These are phyloP conservation scores for Suillus occidentalis DNA, from an alignment of 768 basidiomycete genomes.

Conservation along the genomic window DNA sequence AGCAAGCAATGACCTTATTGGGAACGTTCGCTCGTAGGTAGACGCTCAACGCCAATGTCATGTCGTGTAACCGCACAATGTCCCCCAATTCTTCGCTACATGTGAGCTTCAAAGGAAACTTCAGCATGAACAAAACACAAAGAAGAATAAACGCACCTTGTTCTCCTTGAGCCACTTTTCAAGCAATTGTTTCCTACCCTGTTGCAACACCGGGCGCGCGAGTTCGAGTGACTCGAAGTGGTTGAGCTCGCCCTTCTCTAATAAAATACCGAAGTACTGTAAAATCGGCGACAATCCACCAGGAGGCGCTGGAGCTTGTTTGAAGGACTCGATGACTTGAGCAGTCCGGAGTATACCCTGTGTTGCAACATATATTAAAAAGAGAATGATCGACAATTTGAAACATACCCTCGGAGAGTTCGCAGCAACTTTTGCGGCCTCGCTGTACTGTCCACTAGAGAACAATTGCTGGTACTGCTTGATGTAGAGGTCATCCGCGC, in stretches of 20 bases:
- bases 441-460: conserved; percentile 81
- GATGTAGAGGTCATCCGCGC: conserved; percentile 95
- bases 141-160: conserved; percentile 57
- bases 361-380: conserved; percentile 11
- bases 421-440: conserved; percentile 97
- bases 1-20: conserved; percentile 98
- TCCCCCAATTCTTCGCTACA: conserved; percentile 99
- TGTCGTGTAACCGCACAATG: conserved; percentile 90
- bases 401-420: conserved; percentile 83
- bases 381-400: neutral
- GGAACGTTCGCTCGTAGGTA: conserved; percentile 97
- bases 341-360: conserved; percentile 94
- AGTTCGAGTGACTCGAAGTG: conserved; percentile 94
- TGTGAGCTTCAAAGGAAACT: conserved; percentile 63
- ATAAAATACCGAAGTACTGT: conserved; percentile 97
- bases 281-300: conserved; percentile 94
- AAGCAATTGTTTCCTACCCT: conserved; percentile 93
- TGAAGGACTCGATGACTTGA: conserved; percentile 97
- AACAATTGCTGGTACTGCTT: conserved; percentile 94
- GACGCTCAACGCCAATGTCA: conserved; percentile 96
- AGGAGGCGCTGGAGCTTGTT: conserved; percentile 86
- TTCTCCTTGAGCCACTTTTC: conserved; percentile 99
- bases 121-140: conserved; percentile 4
- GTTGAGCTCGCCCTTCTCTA: conserved; percentile 98
- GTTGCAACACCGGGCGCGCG: conserved; percentile 92